Evolutionary conservation across 148 eudicot genomes (phyloP).

Genomic region (Linanthus parryae): DNA sequence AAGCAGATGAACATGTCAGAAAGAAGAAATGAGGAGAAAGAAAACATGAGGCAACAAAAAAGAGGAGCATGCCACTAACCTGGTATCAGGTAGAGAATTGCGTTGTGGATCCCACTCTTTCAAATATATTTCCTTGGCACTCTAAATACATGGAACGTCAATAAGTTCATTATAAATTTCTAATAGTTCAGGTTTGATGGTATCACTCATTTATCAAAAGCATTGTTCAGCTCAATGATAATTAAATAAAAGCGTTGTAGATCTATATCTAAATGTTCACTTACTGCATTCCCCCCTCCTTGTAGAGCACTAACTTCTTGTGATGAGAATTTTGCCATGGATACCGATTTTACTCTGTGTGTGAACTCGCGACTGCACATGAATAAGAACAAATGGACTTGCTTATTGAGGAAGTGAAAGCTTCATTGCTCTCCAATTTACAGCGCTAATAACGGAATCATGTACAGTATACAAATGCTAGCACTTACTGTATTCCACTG

Average conservation of each 20-base stretch:
- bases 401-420: too few species aligned
- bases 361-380: slow-evolving; percentile 99
- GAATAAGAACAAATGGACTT: too few species aligned
- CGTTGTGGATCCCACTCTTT: slow-evolving; percentile 91
- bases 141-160: slow-evolving; percentile 23
- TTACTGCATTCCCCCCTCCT: slow-evolving; percentile 95
- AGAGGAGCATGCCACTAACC: slow-evolving; percentile 39
- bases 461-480: too few species aligned
- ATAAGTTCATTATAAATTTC: too few species aligned
- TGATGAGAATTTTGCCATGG: slow-evolving; percentile 93
- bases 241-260: too few species aligned
- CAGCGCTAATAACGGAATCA: too few species aligned
- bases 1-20: slow-evolving; percentile 18
- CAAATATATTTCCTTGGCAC: slow-evolving; percentile 78
- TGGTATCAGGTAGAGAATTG: slow-evolving; percentile 69
- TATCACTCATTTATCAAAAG: too few species aligned
- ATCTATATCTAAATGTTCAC: too few species aligned
- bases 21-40: background rate
- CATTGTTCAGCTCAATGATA: too few species aligned
- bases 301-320: slow-evolving; percentile 96
- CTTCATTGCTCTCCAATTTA: too few species aligned
- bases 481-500: slow-evolving; percentile 93
- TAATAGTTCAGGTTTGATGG: too few species aligned
- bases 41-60: background rate
- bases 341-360: slow-evolving; percentile 91